A percentile compares a stretch with the other conserved stretches of the same genome.
These are phyloP conservation scores for Mangifera indica DNA, from an alignment of 345 rosid species.

Conservation along the genomic window DNA sequence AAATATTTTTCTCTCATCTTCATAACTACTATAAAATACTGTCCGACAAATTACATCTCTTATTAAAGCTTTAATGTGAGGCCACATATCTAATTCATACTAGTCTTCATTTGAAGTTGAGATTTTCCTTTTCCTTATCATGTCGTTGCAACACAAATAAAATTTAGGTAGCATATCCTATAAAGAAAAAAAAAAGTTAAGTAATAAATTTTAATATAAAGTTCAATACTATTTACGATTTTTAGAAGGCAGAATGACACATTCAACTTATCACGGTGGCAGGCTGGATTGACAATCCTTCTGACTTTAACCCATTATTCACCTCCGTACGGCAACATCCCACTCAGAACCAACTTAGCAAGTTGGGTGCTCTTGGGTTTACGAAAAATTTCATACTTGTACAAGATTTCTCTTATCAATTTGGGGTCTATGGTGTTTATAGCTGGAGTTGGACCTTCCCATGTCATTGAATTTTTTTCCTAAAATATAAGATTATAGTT, in stretches of 20 bases:
- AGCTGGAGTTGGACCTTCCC: slow-evolving; percentile 17
- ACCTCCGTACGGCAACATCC: slow-evolving; percentile 1
- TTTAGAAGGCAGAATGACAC: too few relatives aligned
- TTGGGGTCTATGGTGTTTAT: slow-evolving; percentile 9
- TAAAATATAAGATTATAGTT: too few relatives aligned
- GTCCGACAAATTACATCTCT: slow-evolving; percentile 11
- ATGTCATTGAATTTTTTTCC: slow-evolving; percentile 11
- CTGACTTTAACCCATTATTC: slow-evolving; percentile 15
- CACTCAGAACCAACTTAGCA: neutral
- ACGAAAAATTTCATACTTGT: neutral
- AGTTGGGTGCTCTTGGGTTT: neutral
- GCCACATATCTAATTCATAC: too few relatives aligned
- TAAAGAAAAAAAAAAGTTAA: neutral
- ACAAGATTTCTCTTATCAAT: slow-evolving; percentile 2
- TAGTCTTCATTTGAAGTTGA: too few relatives aligned
- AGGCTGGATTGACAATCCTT: slow-evolving; percentile 13
- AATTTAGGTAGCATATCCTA: slow-evolving; percentile 37
- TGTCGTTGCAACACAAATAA: slow-evolving; percentile 23
- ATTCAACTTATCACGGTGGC: neutral
- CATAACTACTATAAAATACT: slow-evolving; percentile 46
- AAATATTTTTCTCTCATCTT: slow-evolving; percentile 45
- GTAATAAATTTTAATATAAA: too few relatives aligned
- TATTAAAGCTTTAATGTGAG: too few relatives aligned
- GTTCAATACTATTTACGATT: too few relatives aligned
- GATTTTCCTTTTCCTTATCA: slow-evolving; percentile 34